These are phyloP conservation scores for Straminergon stramineum DNA, from an alignment of 225 moss, liverwort and hornwort species.

Conservation along the genomic window DNA sequence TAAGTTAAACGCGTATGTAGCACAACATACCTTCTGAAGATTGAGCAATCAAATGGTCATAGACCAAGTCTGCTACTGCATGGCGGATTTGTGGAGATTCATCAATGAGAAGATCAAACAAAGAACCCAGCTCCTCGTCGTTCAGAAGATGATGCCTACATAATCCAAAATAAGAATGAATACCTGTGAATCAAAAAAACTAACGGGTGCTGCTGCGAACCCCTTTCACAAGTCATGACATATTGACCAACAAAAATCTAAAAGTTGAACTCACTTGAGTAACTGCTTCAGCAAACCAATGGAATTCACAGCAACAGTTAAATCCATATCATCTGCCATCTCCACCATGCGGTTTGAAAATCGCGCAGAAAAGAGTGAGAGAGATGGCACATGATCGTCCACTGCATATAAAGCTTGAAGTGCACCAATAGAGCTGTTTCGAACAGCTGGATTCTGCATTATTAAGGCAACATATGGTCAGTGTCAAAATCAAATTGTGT, in stretches of 20 bases:
- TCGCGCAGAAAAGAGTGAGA: slow-evolving; percentile 87
- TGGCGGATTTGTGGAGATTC: slow-evolving; percentile 93
- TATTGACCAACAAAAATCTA: background rate
- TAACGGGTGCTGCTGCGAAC: background rate
- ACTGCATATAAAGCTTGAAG: slow-evolving; percentile 84
- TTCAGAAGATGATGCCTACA: slow-evolving; percentile 87
- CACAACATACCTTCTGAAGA: slow-evolving; percentile 65
- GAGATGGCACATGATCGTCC: slow-evolving; percentile 94
- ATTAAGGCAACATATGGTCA: slow-evolving; percentile 3
- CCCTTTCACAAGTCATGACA: background rate
- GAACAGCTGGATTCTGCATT: slow-evolving; percentile 68
- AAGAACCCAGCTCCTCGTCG: slow-evolving; percentile 78
- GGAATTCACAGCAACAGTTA: slow-evolving; percentile 85
- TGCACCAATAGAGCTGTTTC: slow-evolving; percentile 85
- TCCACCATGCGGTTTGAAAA: slow-evolving; percentile 97
- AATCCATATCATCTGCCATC: slow-evolving; percentile 96
- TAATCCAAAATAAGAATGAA: slow-evolving; percentile 5
- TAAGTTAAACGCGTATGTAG: background rate
- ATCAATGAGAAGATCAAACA: slow-evolving; percentile 90
- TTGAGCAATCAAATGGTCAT: slow-evolving; percentile 87
- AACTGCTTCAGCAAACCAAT: slow-evolving; percentile 91
- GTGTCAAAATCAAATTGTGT: background rate
- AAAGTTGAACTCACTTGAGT: slow-evolving; percentile 49
- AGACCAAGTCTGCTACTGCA: slow-evolving; percentile 95
- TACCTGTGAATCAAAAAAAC: background rate